Evolutionary conservation across 495 filamentous ascomycete species (phyloP).

Genomic region (Lasiosphaeriaceae sp.): DNA sequence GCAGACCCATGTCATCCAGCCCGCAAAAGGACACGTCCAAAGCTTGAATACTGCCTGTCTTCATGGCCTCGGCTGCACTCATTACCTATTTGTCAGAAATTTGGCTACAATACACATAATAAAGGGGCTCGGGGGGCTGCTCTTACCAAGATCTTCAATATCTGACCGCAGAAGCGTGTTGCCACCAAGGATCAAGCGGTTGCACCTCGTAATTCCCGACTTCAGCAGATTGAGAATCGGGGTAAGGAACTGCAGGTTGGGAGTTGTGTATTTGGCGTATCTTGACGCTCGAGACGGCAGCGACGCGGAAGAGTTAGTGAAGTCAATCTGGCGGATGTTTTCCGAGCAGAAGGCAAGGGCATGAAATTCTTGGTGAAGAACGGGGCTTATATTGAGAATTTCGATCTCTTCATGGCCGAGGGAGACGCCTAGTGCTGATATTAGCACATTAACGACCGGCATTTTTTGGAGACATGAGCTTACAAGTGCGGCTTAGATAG

Average conservation of each 20-base stretch:
- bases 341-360: constrained; percentile 44
- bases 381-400: constrained; percentile 32
- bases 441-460: too few relatives aligned
- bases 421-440: constrained; percentile 16
- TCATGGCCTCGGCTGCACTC: constrained; percentile 23
- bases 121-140: background rate
- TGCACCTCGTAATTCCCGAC: constrained; percentile 28
- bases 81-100: too few relatives aligned
- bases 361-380: constrained; percentile 46
- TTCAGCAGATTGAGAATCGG: constrained; percentile 29
- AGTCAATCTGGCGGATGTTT: constrained; percentile 41
- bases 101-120: too few relatives aligned
- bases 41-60: constrained; percentile 19
- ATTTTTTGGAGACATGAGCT: constrained; percentile 1
- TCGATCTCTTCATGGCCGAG: constrained; percentile 32
- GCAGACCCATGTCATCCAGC: constrained; percentile 21
- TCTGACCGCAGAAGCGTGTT: constrained; percentile 23
- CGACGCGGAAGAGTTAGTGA: constrained; percentile 31
- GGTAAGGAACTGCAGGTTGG: constrained; percentile 26
- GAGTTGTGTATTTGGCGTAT: background rate
- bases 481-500: constrained; percentile 30
- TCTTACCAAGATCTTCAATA: constrained; percentile 27
- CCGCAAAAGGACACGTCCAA: constrained; percentile 31
- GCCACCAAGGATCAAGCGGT: constrained; percentile 23
- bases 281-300: constrained; percentile 4